phyloP scores from a whole-genome alignment of 2,329 filamentous ascomycete species.

The Verticillium isaacii region DNA sequence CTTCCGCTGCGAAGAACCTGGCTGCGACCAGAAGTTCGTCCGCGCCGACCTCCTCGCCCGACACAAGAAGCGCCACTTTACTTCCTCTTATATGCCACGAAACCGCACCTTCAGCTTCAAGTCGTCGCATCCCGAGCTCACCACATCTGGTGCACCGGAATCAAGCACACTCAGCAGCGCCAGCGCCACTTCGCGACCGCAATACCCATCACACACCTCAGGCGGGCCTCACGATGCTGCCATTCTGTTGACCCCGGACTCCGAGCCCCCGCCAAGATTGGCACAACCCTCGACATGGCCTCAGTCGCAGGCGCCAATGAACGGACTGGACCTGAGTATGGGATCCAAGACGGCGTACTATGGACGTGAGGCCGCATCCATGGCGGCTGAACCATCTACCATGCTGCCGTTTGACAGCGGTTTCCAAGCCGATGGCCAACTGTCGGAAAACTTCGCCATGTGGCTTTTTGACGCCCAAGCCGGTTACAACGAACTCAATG shows the following conservation, averaged over 20 bases:
- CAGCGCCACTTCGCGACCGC: not conserved
- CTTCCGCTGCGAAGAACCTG: slow-evolving; percentile 69
- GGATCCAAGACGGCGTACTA: slow-evolving; percentile 22
- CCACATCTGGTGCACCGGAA: not conserved
- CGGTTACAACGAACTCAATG: slow-evolving; percentile 33
- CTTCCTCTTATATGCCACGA: slow-evolving; percentile 45
- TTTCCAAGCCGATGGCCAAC: slow-evolving; percentile 27
- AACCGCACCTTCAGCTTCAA: slow-evolving; percentile 47
- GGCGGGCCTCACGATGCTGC: slow-evolving; percentile 39
- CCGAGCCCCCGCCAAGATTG: slow-evolving; percentile 17
- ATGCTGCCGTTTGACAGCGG: slow-evolving; percentile 28
- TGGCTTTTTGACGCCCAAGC: slow-evolving; percentile 47
- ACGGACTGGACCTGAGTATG: slow-evolving; percentile 26
- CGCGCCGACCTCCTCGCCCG: slow-evolving; percentile 70
- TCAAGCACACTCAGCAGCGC: not conserved
- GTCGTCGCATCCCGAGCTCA: not conserved
- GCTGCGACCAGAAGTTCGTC: slow-evolving; percentile 73
- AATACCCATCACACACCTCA: slow-evolving; percentile 6
- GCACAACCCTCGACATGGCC: slow-evolving; percentile 24
- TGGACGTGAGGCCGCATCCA: slow-evolving; percentile 17
- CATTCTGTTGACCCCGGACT: slow-evolving; percentile 38
- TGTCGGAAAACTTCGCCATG: slow-evolving; percentile 40
- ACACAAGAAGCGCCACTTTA: slow-evolving; percentile 59
- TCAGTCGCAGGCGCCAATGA: slow-evolving; percentile 22
- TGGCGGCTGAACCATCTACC: slow-evolving; percentile 24